Evolutionary conservation across 441 rosid species (phyloP).

Genomic region (Aquilaria agallochum): DNA sequence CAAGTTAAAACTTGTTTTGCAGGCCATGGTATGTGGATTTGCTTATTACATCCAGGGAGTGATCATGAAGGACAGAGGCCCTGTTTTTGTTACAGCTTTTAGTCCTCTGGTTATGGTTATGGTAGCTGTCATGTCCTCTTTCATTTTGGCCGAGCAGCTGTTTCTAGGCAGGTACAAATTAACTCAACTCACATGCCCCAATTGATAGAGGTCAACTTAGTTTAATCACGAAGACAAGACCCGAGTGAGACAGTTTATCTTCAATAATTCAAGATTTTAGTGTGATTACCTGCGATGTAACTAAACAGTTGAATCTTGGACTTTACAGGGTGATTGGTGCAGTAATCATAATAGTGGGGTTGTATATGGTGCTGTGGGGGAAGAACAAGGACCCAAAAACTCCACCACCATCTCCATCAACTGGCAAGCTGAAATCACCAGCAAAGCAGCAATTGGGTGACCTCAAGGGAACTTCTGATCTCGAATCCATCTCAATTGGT

Average conservation of each 20-base stretch:
- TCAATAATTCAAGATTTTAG: background rate
- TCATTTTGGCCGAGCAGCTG: slow-evolving; percentile 69
- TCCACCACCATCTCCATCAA: slow-evolving; percentile 5
- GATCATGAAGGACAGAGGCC: slow-evolving; percentile 72
- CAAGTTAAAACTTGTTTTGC: slow-evolving; percentile 12
- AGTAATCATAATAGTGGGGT: slow-evolving; percentile 54
- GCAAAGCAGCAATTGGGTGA: slow-evolving; percentile 14
- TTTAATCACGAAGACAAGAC: background rate
- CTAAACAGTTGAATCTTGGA: background rate
- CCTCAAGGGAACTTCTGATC: slow-evolving; percentile 14
- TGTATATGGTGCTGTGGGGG: slow-evolving; percentile 77
- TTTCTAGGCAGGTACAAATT: slow-evolving; percentile 59
- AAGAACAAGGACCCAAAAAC: slow-evolving; percentile 53
- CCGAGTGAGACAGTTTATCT: no score
- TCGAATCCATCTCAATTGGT: slow-evolving; percentile 23
- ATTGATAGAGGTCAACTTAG: background rate
- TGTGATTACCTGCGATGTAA: background rate
- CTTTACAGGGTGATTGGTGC: slow-evolving; percentile 74
- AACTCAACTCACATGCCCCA: background rate
- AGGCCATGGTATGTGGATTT: slow-evolving; percentile 72
- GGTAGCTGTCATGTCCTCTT: slow-evolving; percentile 62
- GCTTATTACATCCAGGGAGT: slow-evolving; percentile 66
- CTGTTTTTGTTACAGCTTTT: slow-evolving; percentile 76
- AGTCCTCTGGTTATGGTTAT: slow-evolving; percentile 64
- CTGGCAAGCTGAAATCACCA: slow-evolving; percentile 19